A percentile compares a stretch with the other conserved stretches of the same genome.
Conservation (phyloP, 768 basidiomycete genomes). For the Pleurotus tuoliensis region DNA sequence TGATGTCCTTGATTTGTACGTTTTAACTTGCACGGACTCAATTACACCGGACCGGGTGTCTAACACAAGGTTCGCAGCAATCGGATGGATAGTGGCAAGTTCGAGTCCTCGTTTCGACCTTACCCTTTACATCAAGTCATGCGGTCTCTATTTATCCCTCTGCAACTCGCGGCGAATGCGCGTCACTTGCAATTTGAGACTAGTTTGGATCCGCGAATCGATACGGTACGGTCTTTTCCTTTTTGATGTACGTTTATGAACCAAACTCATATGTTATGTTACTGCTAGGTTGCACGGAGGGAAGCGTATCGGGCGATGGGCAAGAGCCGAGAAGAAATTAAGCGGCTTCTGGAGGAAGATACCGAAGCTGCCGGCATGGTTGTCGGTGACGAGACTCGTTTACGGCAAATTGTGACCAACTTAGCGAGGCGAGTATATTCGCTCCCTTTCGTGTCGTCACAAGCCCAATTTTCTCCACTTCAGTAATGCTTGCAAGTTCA, state of each 20-base stretch:
- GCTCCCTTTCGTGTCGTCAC: not conserved
- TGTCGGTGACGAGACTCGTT: slow-evolving; percentile 65
- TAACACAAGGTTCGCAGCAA: slow-evolving; percentile 30
- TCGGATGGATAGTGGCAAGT: slow-evolving; percentile 68
- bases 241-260: not conserved
- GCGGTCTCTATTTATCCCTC: slow-evolving; percentile 53
- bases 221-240: slow-evolving; percentile 30
- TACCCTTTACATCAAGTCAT: slow-evolving; percentile 62
- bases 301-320: slow-evolving; percentile 43
- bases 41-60: not conserved
- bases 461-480: not conserved
- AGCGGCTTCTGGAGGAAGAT: slow-evolving; percentile 22
- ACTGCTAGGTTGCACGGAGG: slow-evolving; percentile 37
- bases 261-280: not conserved
- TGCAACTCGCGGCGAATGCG: slow-evolving; percentile 52
- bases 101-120: slow-evolving; percentile 53
- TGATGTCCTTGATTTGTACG: slow-evolving; percentile 59
- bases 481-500: slow-evolving; percentile 61
- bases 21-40: not conserved
- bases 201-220: slow-evolving; percentile 51
- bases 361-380: slow-evolving; percentile 45
- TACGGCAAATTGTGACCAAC: slow-evolving; percentile 67
- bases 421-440: slow-evolving; percentile 45
- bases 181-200: slow-evolving; percentile 55
- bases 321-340: slow-evolving; percentile 28